These are phyloP conservation scores for Jackrogersella minutella DNA, from an alignment of 495 filamentous ascomycete genomes.

Conservation along the genomic window DNA sequence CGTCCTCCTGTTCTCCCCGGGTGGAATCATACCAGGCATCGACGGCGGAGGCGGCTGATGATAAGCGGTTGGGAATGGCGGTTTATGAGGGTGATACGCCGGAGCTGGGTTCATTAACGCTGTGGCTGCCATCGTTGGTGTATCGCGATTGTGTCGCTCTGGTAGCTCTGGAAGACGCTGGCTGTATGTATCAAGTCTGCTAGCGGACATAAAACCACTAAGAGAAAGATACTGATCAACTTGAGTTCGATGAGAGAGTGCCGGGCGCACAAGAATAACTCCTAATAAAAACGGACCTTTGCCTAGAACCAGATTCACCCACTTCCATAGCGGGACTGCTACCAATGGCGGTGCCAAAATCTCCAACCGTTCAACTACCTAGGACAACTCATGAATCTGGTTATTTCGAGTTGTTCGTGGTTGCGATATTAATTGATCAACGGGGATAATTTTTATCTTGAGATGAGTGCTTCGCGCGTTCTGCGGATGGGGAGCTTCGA, in stretches of 20 bases:
- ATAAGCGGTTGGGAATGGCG: slow-evolving; percentile 49
- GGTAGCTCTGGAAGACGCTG: slow-evolving; percentile 47
- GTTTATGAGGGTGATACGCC: slow-evolving; percentile 52
- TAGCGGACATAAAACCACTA: slow-evolving; percentile 41
- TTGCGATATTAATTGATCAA: slow-evolving; percentile 21
- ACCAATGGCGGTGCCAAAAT: slow-evolving; percentile 44
- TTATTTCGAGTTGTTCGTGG: slow-evolving; percentile 25
- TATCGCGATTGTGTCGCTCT: slow-evolving; percentile 49
- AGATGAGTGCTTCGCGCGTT: background rate
- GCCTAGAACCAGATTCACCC: slow-evolving; percentile 57
- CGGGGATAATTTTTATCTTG: slow-evolving; percentile 1
- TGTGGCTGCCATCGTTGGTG: slow-evolving; percentile 57
- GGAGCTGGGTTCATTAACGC: slow-evolving; percentile 56
- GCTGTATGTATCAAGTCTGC: slow-evolving; percentile 46
- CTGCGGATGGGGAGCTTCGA: slow-evolving; percentile 1
- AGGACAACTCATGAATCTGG: slow-evolving; percentile 46
- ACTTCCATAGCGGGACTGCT: slow-evolving; percentile 60
- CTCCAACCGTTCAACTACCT: slow-evolving; percentile 43
- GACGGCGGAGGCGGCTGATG: slow-evolving; percentile 47
- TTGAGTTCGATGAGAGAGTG: slow-evolving; percentile 27
- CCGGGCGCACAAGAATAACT: slow-evolving; percentile 32
- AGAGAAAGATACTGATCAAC: slow-evolving; percentile 43
- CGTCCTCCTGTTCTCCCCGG: slow-evolving; percentile 52
- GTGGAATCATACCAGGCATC: slow-evolving; percentile 56
- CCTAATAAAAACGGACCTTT: slow-evolving; percentile 55